phyloP scores from a whole-genome alignment of 192 early-diverging fungal genomes.

The Rhizophagus clarus region DNA sequence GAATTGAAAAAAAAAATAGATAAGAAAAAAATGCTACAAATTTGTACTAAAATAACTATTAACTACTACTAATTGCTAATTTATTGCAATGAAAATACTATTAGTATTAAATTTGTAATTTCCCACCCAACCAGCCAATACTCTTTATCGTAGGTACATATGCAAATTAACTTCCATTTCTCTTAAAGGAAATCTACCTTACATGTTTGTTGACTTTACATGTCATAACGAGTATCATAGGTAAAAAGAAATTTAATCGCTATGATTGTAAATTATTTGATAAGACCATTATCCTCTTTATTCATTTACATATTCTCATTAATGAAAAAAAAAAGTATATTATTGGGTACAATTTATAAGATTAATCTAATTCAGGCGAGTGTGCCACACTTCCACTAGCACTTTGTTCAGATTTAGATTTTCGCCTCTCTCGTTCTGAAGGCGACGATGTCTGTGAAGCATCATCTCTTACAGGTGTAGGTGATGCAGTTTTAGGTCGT shows the following conservation, averaged over 20 bases:
- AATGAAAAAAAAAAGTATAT: not conserved
- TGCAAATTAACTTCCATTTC: not conserved
- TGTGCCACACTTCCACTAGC: conserved; percentile 13
- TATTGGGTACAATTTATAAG: not conserved
- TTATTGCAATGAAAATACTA: not conserved
- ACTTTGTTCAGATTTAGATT: conserved; percentile 31
- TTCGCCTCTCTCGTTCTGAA: conserved; percentile 27
- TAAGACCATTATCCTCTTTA: not conserved
- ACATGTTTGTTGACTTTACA: not conserved
- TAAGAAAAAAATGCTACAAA: not conserved
- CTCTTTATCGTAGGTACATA: not conserved
- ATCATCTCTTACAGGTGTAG: not conserved
- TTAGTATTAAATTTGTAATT: not conserved
- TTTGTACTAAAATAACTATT: not conserved
- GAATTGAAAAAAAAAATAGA: not conserved
- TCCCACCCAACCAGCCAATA: not conserved
- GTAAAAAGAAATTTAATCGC: not conserved
- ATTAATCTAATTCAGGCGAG: conserved; percentile 7
- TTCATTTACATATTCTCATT: not conserved
- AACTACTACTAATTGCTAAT: not conserved
- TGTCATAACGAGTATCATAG: not conserved
- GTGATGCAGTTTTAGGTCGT: conserved; percentile 14
- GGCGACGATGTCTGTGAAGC: not conserved
- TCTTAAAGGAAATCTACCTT: not conserved
- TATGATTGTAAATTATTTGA: not conserved